Conservation (phyloP, 2,329 filamentous ascomycete species). For the Aspergillus sp. region DNA sequence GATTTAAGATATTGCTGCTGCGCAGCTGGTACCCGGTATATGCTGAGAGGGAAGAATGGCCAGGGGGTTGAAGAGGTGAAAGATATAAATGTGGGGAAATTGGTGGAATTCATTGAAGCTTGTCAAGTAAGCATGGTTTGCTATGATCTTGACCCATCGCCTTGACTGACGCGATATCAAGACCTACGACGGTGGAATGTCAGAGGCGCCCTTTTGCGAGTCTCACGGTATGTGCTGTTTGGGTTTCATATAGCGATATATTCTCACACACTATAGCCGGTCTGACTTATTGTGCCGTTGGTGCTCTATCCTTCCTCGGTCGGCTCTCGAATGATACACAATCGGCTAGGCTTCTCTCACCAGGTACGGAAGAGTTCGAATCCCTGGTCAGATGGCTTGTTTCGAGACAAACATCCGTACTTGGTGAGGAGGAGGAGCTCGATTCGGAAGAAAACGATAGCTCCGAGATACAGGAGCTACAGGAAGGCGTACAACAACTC, state of each 20-base stretch:
- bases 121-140: conserved; percentile 50
- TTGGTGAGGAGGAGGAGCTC: conserved; percentile 40
- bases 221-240: conserved; percentile 62
- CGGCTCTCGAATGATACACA: conserved; percentile 45
- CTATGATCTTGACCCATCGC: conserved; percentile 20
- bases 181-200: conserved; percentile 81
- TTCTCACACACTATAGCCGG: conserved; percentile 55
- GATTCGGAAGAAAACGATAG: conserved; percentile 27
- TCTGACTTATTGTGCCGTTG: conserved; percentile 84
- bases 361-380: conserved; percentile 27
- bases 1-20: conserved; percentile 89
- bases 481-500: conserved; percentile 5
- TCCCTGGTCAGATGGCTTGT: conserved; percentile 53
- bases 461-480: conserved; percentile 6
- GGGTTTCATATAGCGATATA: conserved; percentile 2
- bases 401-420: conserved; percentile 59
- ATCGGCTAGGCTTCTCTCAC: conserved; percentile 18
- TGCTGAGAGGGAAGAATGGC: conserved; percentile 62
- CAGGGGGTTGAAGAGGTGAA: conserved; percentile 52
- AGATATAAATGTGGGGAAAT: conserved; percentile 69
- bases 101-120: conserved; percentile 66
- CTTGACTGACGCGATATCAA: conserved; percentile 34
- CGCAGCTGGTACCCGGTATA: conserved; percentile 75
- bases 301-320: conserved; percentile 70
- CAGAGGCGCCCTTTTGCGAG: conserved; percentile 73